These are phyloP conservation scores for Stephanodiscus minutulus DNA, from an alignment of 108 stramenopile genomes.

Conservation along the genomic window DNA sequence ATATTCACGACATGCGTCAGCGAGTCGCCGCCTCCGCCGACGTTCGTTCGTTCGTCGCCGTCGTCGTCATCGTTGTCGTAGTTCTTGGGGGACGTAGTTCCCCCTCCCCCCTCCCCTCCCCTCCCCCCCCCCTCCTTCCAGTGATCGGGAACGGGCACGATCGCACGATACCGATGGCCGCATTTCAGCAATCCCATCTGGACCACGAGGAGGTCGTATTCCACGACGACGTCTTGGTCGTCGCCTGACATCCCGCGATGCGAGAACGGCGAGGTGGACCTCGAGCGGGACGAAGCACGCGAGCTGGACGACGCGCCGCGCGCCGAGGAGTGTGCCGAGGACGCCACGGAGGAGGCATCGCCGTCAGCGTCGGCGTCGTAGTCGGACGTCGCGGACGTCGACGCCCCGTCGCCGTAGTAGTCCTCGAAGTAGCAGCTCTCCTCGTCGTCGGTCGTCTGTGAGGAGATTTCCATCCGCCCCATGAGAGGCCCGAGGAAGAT, in stretches of 20 bases:
- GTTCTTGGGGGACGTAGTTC: neutral
- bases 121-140: neutral
- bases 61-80: too few species aligned
- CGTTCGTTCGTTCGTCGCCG: too few species aligned
- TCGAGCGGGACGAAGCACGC: too few species aligned
- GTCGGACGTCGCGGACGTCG: neutral
- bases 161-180: constrained; percentile 36
- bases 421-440: too few species aligned
- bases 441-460: neutral
- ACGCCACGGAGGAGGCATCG: too few species aligned
- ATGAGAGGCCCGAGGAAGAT: constrained; percentile 19
- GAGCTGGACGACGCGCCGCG: too few species aligned
- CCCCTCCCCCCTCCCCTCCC: neutral
- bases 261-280: too few species aligned
- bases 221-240: neutral
- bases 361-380: neutral
- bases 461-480: constrained; percentile 4
- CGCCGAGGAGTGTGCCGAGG: too few species aligned
- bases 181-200: constrained; percentile 38
- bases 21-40: too few species aligned
- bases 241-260: too few species aligned
- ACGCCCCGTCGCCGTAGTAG: neutral
- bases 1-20: neutral
- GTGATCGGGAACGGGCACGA: constrained; percentile 17
- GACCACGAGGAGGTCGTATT: constrained; percentile 26